A percentile compares a stretch with the other conserved stretches of the same genome.
Conservation (phyloP, 768 basidiomycete species). For the Lentinula aciculospora region DNA sequence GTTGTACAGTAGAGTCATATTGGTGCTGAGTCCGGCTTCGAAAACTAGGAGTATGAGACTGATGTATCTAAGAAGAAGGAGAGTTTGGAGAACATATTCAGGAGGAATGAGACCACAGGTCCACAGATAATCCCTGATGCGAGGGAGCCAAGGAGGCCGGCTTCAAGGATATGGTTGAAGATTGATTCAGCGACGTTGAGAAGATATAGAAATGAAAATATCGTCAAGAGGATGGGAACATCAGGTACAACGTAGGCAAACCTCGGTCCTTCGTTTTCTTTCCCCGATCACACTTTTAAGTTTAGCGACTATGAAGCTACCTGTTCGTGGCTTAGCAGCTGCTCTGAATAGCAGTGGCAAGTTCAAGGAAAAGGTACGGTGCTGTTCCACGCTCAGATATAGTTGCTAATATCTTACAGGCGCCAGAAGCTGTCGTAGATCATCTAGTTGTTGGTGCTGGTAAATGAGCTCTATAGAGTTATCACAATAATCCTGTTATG, state of each 20-base stretch:
- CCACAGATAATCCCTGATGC: slow-evolving; percentile 52
- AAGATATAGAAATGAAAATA: slow-evolving; percentile 50
- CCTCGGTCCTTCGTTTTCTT: slow-evolving; percentile 13
- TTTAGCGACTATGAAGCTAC: slow-evolving; percentile 24
- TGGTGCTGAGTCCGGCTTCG: slow-evolving; percentile 54
- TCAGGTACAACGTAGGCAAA: slow-evolving; percentile 22
- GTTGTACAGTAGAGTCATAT: slow-evolving; percentile 35
- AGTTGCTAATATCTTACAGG: not conserved
- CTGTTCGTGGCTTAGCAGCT: slow-evolving; percentile 45
- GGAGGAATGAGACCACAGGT: slow-evolving; percentile 37
- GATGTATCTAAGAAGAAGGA: slow-evolving; percentile 38
- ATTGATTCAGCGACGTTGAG: slow-evolving; percentile 42
- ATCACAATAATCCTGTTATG: not conserved
- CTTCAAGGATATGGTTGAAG: slow-evolving; percentile 33
- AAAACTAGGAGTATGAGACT: slow-evolving; percentile 48
- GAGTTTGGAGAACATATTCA: slow-evolving; percentile 31
- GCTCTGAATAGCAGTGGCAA: slow-evolving; percentile 57
- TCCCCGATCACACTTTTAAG: not conserved
- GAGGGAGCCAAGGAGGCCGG: slow-evolving; percentile 47
- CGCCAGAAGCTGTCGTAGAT: slow-evolving; percentile 71
- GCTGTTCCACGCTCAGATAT: not conserved
- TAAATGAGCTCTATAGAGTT: too few relatives aligned
- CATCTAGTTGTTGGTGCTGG: slow-evolving; percentile 89
- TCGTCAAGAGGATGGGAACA: slow-evolving; percentile 34
- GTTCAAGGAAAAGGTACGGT: slow-evolving; percentile 55